phyloP scores from a whole-genome alignment of 2,329 filamentous ascomycete species.

The Arachnopeziza araneosa region DNA sequence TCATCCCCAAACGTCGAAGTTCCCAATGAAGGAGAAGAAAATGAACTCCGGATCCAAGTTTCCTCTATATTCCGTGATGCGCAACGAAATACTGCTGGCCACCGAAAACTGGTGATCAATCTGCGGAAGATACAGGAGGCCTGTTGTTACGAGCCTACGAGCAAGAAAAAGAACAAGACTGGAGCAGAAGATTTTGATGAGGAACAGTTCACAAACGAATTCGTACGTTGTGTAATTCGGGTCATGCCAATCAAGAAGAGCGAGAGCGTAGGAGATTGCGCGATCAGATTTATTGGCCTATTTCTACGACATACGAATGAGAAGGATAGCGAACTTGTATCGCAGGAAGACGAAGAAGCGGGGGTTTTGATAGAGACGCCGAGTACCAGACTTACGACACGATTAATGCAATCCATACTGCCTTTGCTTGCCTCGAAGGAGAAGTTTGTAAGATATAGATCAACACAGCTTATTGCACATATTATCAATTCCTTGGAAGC shows the following conservation, averaged over 20 bases:
- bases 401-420: constrained; percentile 67
- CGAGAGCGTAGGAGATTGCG: constrained; percentile 79
- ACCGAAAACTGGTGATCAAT: constrained; percentile 82
- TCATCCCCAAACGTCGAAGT: constrained; percentile 38
- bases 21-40: constrained; percentile 68
- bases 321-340: constrained; percentile 63
- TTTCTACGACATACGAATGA: constrained; percentile 71
- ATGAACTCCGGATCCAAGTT: constrained; percentile 66
- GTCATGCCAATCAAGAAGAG: constrained; percentile 87
- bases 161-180: constrained; percentile 45
- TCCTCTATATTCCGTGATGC: constrained; percentile 72
- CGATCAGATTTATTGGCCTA: constrained; percentile 79
- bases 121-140: constrained; percentile 87
- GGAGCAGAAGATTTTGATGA: constrained; percentile 68
- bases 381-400: constrained; percentile 69
- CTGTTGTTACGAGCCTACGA: constrained; percentile 62
- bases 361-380: constrained; percentile 76
- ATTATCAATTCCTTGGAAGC: constrained; percentile 89
- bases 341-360: constrained; percentile 59
- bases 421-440: constrained; percentile 82
- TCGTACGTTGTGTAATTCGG: constrained; percentile 74
- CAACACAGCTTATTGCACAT: constrained; percentile 84
- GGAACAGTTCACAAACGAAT: constrained; percentile 80
- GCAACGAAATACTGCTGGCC: constrained; percentile 82
- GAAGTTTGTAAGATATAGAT: constrained; percentile 83